Percentiles rank a stretch among this genome's conserved stretches.
phyloP scores from a whole-genome alignment of 345 rosid genomes.

The Cardamine chenopodiifolia region DNA sequence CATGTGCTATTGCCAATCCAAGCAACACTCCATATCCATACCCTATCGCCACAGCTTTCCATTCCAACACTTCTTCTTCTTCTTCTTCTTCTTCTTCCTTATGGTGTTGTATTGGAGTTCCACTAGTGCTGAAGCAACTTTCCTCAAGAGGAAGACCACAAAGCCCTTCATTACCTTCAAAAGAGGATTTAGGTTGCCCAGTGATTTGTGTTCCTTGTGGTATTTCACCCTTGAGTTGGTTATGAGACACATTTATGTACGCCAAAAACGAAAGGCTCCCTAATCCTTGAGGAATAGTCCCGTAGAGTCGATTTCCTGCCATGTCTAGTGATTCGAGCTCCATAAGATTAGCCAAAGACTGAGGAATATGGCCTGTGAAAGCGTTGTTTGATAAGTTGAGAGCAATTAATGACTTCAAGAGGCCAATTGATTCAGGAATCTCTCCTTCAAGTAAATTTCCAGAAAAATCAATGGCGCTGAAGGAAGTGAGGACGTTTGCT shows the following conservation, averaged over 20 bases:
- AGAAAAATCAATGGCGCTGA: background rate
- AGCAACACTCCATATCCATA: background rate
- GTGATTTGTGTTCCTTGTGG: background rate
- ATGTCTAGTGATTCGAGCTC: conserved; percentile 5
- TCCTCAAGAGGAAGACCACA: too few relatives aligned
- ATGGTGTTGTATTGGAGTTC: background rate
- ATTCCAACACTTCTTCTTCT: background rate
- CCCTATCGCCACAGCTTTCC: conserved; percentile 2
- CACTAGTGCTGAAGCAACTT: background rate
- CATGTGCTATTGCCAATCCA: background rate
- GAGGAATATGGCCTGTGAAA: background rate
- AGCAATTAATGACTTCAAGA: background rate
- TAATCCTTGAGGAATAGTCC: background rate
- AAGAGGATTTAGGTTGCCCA: too few relatives aligned
- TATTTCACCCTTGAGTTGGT: too few relatives aligned
- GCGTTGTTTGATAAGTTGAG: background rate
- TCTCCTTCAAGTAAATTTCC: background rate
- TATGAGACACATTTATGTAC: too few relatives aligned
- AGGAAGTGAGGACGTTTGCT: background rate
- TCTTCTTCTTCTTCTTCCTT: background rate
- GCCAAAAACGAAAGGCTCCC: too few relatives aligned
- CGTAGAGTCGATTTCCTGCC: background rate
- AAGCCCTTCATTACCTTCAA: too few relatives aligned
- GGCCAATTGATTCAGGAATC: background rate
- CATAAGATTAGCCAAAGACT: background rate